phyloP scores from a whole-genome alignment of 768 basidiomycete species.

The Mycena epipterygia region DNA sequence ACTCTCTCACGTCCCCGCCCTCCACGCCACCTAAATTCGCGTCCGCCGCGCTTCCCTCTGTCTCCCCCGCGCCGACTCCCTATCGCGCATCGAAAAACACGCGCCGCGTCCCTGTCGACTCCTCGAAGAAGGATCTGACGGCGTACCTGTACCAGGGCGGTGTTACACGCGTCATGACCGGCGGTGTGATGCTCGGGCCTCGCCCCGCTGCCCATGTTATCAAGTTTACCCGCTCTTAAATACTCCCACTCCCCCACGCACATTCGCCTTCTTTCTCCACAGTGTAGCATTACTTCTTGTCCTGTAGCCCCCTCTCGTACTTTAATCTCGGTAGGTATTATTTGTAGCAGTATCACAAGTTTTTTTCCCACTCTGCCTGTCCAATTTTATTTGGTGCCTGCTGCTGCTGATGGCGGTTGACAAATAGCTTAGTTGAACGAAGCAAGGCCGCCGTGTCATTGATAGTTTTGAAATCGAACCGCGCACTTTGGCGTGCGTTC shows the following conservation, averaged over 20 bases:
- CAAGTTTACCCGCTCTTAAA: conserved; percentile 10
- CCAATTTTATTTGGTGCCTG: too few species aligned
- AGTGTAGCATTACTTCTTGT: conserved; percentile 8
- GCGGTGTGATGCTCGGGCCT: conserved; percentile 40
- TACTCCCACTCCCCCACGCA: background rate
- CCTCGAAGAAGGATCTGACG: conserved; percentile 11
- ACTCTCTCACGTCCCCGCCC: conserved; percentile 27
- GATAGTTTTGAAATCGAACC: too few species aligned
- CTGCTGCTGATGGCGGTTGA: too few species aligned
- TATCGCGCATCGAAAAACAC: background rate
- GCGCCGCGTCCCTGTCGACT: background rate
- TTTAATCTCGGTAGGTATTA: conserved; percentile 18
- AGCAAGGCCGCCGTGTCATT: too few species aligned
- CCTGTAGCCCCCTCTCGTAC: conserved; percentile 9
- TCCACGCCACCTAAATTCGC: conserved; percentile 10
- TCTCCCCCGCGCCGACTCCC: background rate
- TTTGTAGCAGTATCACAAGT: background rate
- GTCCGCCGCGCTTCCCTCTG: conserved; percentile 2
- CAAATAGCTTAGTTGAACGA: too few species aligned
- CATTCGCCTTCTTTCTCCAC: background rate
- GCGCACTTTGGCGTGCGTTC: too few species aligned
- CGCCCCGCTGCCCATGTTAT: conserved; percentile 12
- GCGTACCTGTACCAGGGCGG: conserved; percentile 35
- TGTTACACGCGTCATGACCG: conserved; percentile 37
- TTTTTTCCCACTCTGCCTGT: too few species aligned